Conservation (phyloP, 2,329 filamentous ascomycete genomes). For the Myriosclerotinia scirpicola region DNA sequence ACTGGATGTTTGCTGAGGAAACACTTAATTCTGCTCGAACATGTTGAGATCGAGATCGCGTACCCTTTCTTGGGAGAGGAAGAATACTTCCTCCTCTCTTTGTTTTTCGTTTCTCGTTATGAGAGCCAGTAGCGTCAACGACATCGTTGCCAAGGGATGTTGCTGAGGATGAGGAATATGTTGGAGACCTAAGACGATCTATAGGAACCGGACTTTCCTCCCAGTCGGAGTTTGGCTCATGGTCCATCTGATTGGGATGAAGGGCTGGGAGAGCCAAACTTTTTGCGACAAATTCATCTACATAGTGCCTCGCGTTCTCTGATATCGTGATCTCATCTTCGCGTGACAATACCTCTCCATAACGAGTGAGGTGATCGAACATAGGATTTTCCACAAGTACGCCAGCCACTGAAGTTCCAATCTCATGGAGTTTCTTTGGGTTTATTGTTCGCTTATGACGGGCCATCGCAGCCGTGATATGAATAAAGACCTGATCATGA, state of each 20-base stretch:
- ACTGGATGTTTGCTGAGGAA: background rate
- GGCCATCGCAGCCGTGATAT: constrained; percentile 20
- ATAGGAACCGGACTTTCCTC: background rate
- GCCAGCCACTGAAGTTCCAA: constrained; percentile 18
- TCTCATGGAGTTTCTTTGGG: constrained; percentile 10
- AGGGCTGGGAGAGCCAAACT: constrained; percentile 1
- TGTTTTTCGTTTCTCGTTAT: background rate
- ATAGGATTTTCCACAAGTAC: constrained; percentile 5
- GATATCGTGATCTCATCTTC: constrained; percentile 18
- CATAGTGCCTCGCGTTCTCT: constrained; percentile 18
- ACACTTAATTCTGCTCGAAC: background rate
- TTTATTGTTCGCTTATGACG: constrained; percentile 15
- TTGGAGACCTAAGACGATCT: background rate
- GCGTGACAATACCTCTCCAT: constrained; percentile 3
- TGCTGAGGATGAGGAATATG: constrained; percentile 1
- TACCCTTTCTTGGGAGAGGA: background rate
- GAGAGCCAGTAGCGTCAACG: background rate
- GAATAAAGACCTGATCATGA: constrained; percentile 11
- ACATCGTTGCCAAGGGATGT: background rate
- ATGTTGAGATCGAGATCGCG: background rate
- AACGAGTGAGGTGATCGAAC: constrained; percentile 7
- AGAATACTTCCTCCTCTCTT: background rate
- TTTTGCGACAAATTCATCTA: constrained; percentile 19
- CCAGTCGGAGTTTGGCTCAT: background rate
- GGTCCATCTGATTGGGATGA: background rate